Evolutionary conservation across 805 yeast genomes (phyloP).

Genomic region (Kuraishia borneana): DNA sequence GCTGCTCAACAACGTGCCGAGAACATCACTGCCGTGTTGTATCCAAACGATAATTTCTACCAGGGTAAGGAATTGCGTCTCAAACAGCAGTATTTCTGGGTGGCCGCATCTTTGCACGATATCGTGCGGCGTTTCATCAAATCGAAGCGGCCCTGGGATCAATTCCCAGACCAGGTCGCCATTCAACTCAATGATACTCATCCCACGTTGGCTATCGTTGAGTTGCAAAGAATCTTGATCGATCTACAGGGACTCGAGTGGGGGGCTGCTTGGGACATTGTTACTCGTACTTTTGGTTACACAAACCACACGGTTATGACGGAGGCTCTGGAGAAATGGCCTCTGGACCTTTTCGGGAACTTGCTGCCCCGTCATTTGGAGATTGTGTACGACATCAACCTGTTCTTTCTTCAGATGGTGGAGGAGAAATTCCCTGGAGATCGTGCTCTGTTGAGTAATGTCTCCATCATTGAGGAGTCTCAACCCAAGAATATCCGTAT

Average conservation of each 20-base stretch:
- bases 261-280: conserved; percentile 82
- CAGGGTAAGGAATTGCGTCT: conserved; percentile 85
- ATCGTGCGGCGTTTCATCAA: conserved; percentile 85
- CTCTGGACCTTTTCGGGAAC: conserved; percentile 66
- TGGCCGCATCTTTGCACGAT: conserved; percentile 85
- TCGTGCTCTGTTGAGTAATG: conserved; percentile 49
- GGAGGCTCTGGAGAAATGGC: conserved; percentile 96
- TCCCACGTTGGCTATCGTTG: conserved; percentile 86
- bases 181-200: conserved; percentile 93
- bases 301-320: conserved; percentile 93
- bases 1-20: conserved; percentile 81
- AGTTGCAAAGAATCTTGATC: conserved; percentile 74
- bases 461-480: conserved; percentile 79
- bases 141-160: conserved; percentile 62
- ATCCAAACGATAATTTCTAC: conserved; percentile 90
- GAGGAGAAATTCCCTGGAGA: conserved; percentile 71
- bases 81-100: conserved; percentile 97
- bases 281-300: conserved; percentile 73
- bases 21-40: conserved; percentile 82
- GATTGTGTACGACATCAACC: conserved; percentile 78
- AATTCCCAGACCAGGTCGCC: conserved; percentile 78
- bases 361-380: conserved; percentile 87
- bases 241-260: conserved; percentile 76
- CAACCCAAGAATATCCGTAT: conserved; percentile 76
- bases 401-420: conserved; percentile 65